phyloP scores from a whole-genome alignment of 148 eudicot genomes.

The Vaccinium macrocarpon region DNA sequence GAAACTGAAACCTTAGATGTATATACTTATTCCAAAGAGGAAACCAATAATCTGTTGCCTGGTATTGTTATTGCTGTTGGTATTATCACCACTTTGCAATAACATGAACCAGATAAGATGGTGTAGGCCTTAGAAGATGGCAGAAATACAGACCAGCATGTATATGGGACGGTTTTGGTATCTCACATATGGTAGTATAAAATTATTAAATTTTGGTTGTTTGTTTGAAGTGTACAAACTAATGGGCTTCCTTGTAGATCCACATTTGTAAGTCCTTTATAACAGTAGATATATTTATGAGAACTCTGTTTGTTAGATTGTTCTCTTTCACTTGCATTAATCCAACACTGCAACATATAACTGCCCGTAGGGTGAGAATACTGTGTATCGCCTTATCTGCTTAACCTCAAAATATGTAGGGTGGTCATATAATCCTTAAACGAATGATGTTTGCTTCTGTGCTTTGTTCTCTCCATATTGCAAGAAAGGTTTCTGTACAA shows the following conservation, averaged over 20 bases:
- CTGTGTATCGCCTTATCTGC: neutral
- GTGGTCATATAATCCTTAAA: neutral
- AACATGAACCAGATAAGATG: neutral
- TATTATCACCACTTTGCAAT: neutral
- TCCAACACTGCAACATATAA: neutral
- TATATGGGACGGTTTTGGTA: neutral
- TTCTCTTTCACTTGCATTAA: neutral
- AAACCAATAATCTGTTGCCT: neutral
- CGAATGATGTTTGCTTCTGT: neutral
- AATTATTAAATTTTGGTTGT: neutral
- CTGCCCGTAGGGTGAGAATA: neutral
- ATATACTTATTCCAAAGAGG: neutral
- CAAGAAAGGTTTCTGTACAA: neutral
- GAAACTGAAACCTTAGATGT: neutral
- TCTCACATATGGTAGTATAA: neutral
- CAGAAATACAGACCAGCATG: neutral
- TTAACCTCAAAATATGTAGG: neutral
- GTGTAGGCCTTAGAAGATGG: neutral
- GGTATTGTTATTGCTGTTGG: neutral
- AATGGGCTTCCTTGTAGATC: neutral
- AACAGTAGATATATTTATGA: neutral
- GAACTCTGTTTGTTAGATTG: neutral
- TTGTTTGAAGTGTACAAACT: neutral
- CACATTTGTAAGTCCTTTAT: neutral
- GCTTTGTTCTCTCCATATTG: neutral